Conservation (phyloP, 768 basidiomycete genomes). For the Russula sp. region DNA sequence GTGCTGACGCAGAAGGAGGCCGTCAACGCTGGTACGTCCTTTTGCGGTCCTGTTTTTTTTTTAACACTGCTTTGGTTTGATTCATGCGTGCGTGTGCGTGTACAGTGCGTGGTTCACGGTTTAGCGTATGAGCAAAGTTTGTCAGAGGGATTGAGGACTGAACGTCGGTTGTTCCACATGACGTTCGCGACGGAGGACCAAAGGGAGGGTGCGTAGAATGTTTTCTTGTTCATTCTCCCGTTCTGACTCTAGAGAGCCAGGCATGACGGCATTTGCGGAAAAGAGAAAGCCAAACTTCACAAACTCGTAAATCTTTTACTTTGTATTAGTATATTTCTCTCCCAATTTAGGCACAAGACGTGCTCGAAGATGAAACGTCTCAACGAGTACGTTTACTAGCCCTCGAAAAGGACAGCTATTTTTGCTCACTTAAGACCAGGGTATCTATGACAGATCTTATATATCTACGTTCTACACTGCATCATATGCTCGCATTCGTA, state of each 20-base stretch:
- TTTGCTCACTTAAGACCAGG: too few species aligned
- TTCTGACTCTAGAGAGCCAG: conserved; percentile 40
- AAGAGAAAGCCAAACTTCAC: conserved; percentile 88
- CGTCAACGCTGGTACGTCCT: conserved; percentile 67
- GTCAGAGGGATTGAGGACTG: conserved; percentile 79
- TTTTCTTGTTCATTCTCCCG: not conserved
- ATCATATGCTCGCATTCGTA: too few species aligned
- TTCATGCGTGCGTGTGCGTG: not conserved
- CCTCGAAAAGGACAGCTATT: not conserved
- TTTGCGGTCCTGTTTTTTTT: not conserved
- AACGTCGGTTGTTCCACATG: conserved; percentile 85
- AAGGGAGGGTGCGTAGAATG: conserved; percentile 75
- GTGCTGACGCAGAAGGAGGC: conserved; percentile 90
- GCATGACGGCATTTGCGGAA: conserved; percentile 92
- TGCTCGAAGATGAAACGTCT: not conserved
- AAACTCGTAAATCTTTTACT: conserved; percentile 43
- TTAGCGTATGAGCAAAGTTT: conserved; percentile 78
- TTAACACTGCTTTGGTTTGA: conserved; percentile 3
- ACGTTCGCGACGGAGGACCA: conserved; percentile 93
- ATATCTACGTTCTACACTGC: too few species aligned
- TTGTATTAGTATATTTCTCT: not conserved
- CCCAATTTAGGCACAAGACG: not conserved
- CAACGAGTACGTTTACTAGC: not conserved
- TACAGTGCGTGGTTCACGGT: not conserved
- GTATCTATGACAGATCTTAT: too few species aligned